A percentile compares a stretch with the other conserved stretches of the same genome.
Conservation (phyloP, 2,329 filamentous ascomycete species). For the Fusarium sp. region DNA sequence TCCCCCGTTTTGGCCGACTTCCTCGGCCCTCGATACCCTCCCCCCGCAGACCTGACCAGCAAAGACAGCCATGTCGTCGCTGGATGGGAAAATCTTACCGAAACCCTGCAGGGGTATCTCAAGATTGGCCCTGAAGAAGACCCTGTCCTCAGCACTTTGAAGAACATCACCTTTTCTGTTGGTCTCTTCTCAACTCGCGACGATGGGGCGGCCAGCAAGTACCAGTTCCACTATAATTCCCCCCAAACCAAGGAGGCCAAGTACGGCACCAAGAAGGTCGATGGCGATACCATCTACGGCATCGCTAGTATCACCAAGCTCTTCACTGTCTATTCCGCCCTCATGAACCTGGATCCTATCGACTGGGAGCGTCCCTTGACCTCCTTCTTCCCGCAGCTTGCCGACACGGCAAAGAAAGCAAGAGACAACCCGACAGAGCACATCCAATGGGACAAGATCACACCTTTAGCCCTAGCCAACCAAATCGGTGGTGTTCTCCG, state of each 20-base stretch:
- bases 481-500: constrained; percentile 40
- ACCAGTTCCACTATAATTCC: constrained; percentile 29
- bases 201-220: neutral
- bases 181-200: constrained; percentile 30
- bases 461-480: constrained; percentile 53
- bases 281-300: constrained; percentile 57
- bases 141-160: neutral
- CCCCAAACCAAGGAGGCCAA: constrained; percentile 1
- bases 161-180: constrained; percentile 28
- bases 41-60: constrained; percentile 15
- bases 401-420: neutral
- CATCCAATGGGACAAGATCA: constrained; percentile 49
- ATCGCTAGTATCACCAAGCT: constrained; percentile 58
- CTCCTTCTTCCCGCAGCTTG: constrained; percentile 24
- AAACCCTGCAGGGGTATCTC: neutral
- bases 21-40: constrained; percentile 22
- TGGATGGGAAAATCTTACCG: constrained; percentile 6
- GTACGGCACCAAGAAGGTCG: constrained; percentile 43
- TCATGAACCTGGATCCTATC: constrained; percentile 38
- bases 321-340: constrained; percentile 53
- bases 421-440: constrained; percentile 2
- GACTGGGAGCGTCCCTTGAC: constrained; percentile 31
- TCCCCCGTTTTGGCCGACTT: constrained; percentile 5
- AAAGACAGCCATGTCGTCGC: constrained; percentile 8
- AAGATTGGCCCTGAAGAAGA: neutral